These are phyloP conservation scores for Aspergillus novoparasiticus DNA, from an alignment of 2,329 filamentous ascomycete genomes.

Conservation along the genomic window DNA sequence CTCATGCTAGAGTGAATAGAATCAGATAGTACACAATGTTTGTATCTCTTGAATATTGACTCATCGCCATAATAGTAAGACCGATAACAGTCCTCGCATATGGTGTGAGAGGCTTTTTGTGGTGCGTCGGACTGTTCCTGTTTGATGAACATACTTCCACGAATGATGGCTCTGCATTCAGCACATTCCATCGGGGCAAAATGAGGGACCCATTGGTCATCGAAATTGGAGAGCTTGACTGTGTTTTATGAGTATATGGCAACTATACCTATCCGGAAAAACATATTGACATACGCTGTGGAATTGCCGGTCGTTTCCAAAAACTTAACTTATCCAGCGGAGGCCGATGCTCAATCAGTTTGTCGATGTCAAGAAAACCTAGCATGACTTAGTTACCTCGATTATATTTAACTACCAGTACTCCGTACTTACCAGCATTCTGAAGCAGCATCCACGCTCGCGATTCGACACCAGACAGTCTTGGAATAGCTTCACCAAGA, in stretches of 20 bases:
- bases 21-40: constrained; percentile 34
- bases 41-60: constrained; percentile 37
- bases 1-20: constrained; percentile 25
- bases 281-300: constrained; percentile 19
- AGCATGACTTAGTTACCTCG: background rate
- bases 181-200: constrained; percentile 15
- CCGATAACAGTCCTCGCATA: constrained; percentile 42
- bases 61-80: constrained; percentile 27
- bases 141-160: constrained; percentile 29
- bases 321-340: constrained; percentile 19
- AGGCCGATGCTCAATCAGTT: constrained; percentile 40
- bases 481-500: background rate
- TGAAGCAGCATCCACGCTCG: constrained; percentile 38
- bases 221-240: background rate
- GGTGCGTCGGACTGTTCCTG: background rate
- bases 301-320: constrained; percentile 25
- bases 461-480: constrained; percentile 14
- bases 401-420: accelerated
- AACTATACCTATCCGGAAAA: background rate
- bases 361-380: constrained; percentile 44
- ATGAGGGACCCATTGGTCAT: constrained; percentile 11
- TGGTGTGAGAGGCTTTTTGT: background rate
- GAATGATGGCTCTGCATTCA: constrained; percentile 24
- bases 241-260: background rate
- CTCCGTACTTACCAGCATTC: constrained; percentile 17